Conservation (phyloP, 345 rosid genomes). For the Salix brachista region DNA sequence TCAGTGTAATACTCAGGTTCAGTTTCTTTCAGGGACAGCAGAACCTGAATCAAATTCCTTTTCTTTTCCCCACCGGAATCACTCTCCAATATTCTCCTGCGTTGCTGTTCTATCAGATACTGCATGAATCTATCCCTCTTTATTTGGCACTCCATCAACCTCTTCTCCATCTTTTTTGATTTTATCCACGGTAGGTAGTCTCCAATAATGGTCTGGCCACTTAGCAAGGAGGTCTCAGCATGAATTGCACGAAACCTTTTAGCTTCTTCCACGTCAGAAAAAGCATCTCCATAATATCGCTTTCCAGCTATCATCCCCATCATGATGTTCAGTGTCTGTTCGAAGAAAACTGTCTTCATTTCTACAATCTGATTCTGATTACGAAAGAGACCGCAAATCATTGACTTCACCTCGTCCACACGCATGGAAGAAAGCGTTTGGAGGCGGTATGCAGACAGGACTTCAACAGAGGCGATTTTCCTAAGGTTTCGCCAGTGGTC, state of each 20-base stretch:
- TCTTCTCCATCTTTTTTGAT: slow-evolving; percentile 1
- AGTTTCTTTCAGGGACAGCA: slow-evolving; percentile 40
- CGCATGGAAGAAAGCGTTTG: slow-evolving; percentile 16
- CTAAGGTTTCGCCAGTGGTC: slow-evolving; percentile 36
- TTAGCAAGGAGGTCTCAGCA: slow-evolving; percentile 12
- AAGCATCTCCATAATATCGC: slow-evolving; percentile 19
- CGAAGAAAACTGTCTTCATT: slow-evolving; percentile 26
- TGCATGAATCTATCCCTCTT: slow-evolving; percentile 49
- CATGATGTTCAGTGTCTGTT: slow-evolving; percentile 37
- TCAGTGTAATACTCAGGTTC: slow-evolving; percentile 50
- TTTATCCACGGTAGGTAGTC: slow-evolving; percentile 31
- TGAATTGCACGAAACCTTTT: slow-evolving; percentile 18
- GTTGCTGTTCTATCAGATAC: slow-evolving; percentile 42
- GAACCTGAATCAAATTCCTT: slow-evolving; percentile 10
- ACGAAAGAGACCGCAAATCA: slow-evolving; percentile 17
- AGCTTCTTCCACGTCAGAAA: slow-evolving; percentile 10
- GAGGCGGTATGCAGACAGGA: slow-evolving; percentile 27
- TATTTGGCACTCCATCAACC: slow-evolving; percentile 10
- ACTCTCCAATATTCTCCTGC: not conserved
- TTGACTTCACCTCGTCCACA: slow-evolving; percentile 19
- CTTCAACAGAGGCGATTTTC: slow-evolving; percentile 16
- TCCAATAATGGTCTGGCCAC: slow-evolving; percentile 12
- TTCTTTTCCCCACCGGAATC: slow-evolving; percentile 10
- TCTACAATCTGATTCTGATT: not conserved
- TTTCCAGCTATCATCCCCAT: slow-evolving; percentile 39